phyloP scores from a whole-genome alignment of 2,329 filamentous ascomycete genomes.

The Zymoseptoria brevis region DNA sequence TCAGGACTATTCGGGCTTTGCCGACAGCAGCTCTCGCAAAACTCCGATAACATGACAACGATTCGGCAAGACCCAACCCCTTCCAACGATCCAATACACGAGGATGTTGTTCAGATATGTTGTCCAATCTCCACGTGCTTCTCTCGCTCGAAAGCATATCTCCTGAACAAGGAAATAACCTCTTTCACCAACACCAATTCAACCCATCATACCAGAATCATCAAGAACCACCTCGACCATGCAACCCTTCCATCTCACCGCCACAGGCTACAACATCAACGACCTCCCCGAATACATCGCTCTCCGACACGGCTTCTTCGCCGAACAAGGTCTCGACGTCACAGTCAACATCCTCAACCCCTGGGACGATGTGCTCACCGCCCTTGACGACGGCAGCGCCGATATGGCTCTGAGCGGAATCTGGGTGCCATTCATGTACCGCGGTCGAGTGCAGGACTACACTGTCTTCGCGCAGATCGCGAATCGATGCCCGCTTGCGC shows the following conservation, averaged over 20 bases:
- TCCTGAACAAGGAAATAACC: background rate
- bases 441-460: slow-evolving; percentile 10
- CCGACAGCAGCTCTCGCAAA: background rate
- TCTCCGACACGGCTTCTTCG: slow-evolving; percentile 25
- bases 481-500: slow-evolving; percentile 17
- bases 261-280: slow-evolving; percentile 27
- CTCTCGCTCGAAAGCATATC: background rate
- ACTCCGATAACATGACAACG: background rate
- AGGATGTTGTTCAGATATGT: background rate
- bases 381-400: slow-evolving; percentile 18
- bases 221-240: background rate
- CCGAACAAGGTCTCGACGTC: slow-evolving; percentile 26
- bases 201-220: too few relatives aligned
- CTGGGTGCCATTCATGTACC: slow-evolving; percentile 20
- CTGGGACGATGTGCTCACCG: slow-evolving; percentile 23
- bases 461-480: slow-evolving; percentile 17
- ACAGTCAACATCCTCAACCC: slow-evolving; percentile 23
- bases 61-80: background rate
- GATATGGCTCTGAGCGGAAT: slow-evolving; percentile 17
- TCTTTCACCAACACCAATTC: too few relatives aligned
- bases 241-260: slow-evolving; percentile 18
- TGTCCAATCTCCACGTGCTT: too few relatives aligned
- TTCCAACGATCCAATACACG: background rate
- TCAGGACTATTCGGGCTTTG: background rate
- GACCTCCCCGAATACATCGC: slow-evolving; percentile 29